Conservation (phyloP, 2,329 filamentous ascomycete genomes). For the Pseudocercospora fijiensis region DNA sequence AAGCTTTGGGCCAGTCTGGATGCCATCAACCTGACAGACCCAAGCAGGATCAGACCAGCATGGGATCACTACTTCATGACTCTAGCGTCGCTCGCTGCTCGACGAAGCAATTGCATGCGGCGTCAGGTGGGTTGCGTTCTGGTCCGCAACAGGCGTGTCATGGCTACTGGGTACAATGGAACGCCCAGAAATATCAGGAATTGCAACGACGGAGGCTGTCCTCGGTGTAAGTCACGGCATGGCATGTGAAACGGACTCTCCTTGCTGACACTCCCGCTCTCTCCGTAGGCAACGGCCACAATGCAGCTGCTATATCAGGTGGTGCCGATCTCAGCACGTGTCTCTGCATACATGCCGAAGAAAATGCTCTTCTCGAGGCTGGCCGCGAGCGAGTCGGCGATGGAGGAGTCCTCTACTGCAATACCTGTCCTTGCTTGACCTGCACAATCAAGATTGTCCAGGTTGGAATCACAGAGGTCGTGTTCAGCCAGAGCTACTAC, state of each 20-base stretch:
- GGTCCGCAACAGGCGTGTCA: slow-evolving; percentile 79
- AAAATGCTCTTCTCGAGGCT: slow-evolving; percentile 93
- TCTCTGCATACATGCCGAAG: slow-evolving; percentile 95
- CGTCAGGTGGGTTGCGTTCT: slow-evolving; percentile 91
- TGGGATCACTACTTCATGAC: slow-evolving; percentile 99
- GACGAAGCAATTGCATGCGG: slow-evolving; percentile 97
- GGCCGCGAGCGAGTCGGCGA: slow-evolving; percentile 85
- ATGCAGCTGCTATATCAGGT: slow-evolving; percentile 53
- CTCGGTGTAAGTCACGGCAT: no score
- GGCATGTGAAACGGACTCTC: no score
- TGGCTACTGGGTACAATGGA: slow-evolving; percentile 95
- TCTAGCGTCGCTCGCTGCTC: slow-evolving; percentile 85
- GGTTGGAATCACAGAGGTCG: slow-evolving; percentile 91
- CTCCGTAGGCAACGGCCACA: slow-evolving; percentile 63
- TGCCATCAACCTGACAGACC: slow-evolving; percentile 72
- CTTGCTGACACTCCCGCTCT: no score
- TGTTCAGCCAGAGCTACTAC: slow-evolving; percentile 90
- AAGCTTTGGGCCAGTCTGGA: slow-evolving; percentile 71
- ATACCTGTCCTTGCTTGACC: slow-evolving; percentile 84
- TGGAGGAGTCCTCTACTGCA: slow-evolving; percentile 68
- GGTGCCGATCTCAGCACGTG: slow-evolving; percentile 81
- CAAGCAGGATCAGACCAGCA: slow-evolving; percentile 75
- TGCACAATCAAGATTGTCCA: slow-evolving; percentile 99
- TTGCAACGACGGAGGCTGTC: slow-evolving; percentile 88
- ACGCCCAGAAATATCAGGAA: slow-evolving; percentile 88